phyloP scores from a whole-genome alignment of 495 filamentous ascomycete species.

The Oleoguttula mirabilis region DNA sequence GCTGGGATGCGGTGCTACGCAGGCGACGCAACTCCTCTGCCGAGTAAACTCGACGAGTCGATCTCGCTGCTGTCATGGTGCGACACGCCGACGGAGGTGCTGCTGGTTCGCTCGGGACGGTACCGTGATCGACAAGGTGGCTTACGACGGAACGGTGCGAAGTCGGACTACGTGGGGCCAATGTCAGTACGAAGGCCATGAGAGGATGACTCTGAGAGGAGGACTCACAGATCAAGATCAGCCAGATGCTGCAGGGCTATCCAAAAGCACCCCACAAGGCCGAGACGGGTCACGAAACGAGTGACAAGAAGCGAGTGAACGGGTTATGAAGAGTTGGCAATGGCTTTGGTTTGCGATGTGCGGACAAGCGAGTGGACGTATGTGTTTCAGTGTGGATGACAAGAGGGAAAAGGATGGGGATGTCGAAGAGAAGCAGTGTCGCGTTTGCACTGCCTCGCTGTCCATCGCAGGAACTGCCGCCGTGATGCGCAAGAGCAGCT shows the following conservation, averaged over 20 bases:
- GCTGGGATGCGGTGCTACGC: slow-evolving; percentile 12
- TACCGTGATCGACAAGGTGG: no score
- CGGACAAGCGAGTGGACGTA: neutral
- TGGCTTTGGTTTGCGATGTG: no score
- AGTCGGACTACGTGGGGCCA: no score
- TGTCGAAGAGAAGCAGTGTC: no score
- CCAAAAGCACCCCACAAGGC: no score
- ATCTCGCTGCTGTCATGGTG: neutral
- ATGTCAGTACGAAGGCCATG: no score
- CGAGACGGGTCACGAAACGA: neutral
- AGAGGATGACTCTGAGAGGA: no score
- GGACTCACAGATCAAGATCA: no score
- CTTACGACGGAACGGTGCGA: no score
- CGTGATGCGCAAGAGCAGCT: neutral
- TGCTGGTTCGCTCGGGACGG: no score
- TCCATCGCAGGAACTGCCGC: neutral
- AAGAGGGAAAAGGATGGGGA: neutral
- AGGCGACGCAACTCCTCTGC: slow-evolving; percentile 17
- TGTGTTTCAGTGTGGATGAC: slow-evolving; percentile 1
- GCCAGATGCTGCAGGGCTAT: no score
- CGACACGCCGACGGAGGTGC: no score
- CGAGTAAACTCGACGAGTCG: slow-evolving; percentile 18
- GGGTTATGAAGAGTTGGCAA: slow-evolving; percentile 19
- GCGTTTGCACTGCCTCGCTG: slow-evolving; percentile 2
- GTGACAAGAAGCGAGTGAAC: slow-evolving; percentile 4